Conservation (phyloP, 129 eudicot genomes). For the Ambrosia trifida region DNA sequence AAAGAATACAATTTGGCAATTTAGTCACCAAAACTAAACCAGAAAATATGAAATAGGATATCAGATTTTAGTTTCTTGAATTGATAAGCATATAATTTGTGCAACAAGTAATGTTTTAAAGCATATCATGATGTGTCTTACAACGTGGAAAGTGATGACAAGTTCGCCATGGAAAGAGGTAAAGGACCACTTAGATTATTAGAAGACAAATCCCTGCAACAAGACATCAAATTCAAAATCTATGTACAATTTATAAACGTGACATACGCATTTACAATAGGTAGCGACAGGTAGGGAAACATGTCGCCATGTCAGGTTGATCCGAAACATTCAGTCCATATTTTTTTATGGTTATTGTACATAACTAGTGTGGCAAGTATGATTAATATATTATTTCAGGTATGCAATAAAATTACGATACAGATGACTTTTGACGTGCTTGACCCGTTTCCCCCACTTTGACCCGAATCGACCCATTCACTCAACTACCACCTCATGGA, state of each 20-base stretch:
- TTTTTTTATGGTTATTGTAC: background rate
- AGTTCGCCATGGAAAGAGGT: conserved; percentile 80
- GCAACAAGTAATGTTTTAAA: background rate
- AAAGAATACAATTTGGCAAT: too few species aligned
- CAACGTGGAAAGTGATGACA: conserved; percentile 67
- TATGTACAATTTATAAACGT: background rate
- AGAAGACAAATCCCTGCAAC: conserved; percentile 86
- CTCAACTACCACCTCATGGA: conserved; percentile 8
- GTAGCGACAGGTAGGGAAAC: background rate
- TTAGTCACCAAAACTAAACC: background rate
- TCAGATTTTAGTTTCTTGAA: background rate
- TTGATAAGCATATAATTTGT: background rate
- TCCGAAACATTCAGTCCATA: background rate
- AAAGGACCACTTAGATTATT: conserved; percentile 67
- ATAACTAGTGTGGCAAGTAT: background rate
- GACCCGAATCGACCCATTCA: conserved; percentile 6
- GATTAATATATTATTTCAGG: background rate
- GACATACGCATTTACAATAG: conserved; percentile 9
- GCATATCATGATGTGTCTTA: conserved; percentile 35
- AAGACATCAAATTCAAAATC: conserved; percentile 10
- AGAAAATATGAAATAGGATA: background rate
- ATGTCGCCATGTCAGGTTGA: background rate
- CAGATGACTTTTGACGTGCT: background rate
- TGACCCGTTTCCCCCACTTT: background rate
- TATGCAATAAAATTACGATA: background rate